Base-by-base conservation (phyloP, 371 early-diverging fungal genomes). In the Basidiobolus meristosporus region DNA sequence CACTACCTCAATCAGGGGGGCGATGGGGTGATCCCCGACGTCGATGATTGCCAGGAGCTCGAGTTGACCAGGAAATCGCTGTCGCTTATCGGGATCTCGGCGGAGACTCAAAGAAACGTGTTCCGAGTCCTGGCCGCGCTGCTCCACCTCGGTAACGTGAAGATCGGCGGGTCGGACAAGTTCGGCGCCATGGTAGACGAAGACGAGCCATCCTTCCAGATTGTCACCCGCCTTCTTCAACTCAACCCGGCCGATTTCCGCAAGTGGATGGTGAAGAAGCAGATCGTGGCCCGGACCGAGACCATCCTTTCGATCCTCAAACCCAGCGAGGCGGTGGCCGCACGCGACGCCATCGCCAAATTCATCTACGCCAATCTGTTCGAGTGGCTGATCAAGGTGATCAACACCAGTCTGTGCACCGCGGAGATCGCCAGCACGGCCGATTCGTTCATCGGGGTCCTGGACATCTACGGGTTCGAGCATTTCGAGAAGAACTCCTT, bases 401-500 rank as follows among this genome's bases (percentile, higher is more conserved):
- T 79, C 53, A 93, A 93, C 57, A 61, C 60, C 18, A 79, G 81
- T 54, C 57, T 92, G 30, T 4, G 31, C 31, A 34, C 7, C 34
- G 34, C 9, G 10, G 31, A 31, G 10, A 31, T 9, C n/a, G 63
- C 70, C 12, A 64, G 70, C 31, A 70, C 69, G 14, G 72, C 64
- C 7, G 66, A 69, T 9, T 56, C 63, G 15, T 93, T 93, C 47
- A 93, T 92, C 46, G 97, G 93, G 58, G 90, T 96, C 1, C 65
- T 96, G 52, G 88, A 98, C 80, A 85, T 93, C 59, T 86, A 89
- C 53, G 90, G 98, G 47, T 89, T 91, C 63, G 89, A 88, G 59
- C 93, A 97, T 50, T 96, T 96, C 54, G 73, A 90, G 59, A 81
- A 77, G 60, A 99, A 99, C 62, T 88, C 90, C 5, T 99, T 98